Evolutionary conservation across 331 rosid species (phyloP).

Genomic region (Spiraea crenata): DNA sequence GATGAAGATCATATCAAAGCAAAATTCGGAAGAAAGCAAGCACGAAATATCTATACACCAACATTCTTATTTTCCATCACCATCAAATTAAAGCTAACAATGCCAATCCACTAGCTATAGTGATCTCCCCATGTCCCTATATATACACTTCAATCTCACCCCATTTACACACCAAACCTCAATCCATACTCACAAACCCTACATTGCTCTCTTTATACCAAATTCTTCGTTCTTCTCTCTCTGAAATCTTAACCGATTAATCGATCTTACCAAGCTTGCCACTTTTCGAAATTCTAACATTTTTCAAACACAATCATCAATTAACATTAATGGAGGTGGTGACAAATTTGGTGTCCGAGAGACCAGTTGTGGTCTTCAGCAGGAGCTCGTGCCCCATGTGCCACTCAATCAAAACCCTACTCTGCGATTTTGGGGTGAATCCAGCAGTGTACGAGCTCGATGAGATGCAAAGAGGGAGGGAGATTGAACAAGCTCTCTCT

Average conservation of each 20-base stretch:
- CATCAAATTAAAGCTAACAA: conserved; percentile 13
- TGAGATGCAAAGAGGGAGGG: conserved; percentile 68
- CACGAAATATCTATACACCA: conserved; percentile 34
- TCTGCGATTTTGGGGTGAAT: conserved; percentile 81
- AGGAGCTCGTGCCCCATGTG: conserved; percentile 85
- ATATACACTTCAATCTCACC: conserved; percentile 33
- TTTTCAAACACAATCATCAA: background rate
- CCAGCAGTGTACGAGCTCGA: conserved; percentile 75
- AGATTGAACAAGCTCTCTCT: conserved; percentile 75
- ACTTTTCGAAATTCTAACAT: no score
- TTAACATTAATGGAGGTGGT: conserved; percentile 56
- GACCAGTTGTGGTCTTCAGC: conserved; percentile 88
- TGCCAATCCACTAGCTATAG: conserved; percentile 16
- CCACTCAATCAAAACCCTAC: conserved; percentile 68
- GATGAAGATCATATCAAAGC: conserved; percentile 22
- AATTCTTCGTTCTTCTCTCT: background rate
- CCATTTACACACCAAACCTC: conserved; percentile 12
- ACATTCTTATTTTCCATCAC: conserved; percentile 38
- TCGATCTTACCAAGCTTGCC: background rate
- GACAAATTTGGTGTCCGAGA: conserved; percentile 70
- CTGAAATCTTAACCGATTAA: no score
- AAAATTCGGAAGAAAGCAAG: conserved; percentile 23
- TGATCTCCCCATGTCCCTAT: conserved; percentile 41
- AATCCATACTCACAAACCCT: background rate
- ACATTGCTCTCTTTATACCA: background rate